phyloP scores from a whole-genome alignment of 768 basidiomycete species.

The Hypholoma sublateritium region DNA sequence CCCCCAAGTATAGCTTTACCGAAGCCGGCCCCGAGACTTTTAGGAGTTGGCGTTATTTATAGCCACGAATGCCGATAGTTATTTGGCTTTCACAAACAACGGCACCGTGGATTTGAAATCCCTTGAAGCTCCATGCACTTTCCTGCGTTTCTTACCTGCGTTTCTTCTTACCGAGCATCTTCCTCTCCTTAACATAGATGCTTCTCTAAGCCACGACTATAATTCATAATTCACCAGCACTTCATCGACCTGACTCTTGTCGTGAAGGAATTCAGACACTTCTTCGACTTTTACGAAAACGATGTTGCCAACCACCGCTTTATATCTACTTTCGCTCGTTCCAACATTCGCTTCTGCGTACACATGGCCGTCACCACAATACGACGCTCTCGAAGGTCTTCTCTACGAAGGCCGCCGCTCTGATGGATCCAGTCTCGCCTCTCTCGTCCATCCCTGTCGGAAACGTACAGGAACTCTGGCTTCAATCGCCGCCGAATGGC shows the following conservation, averaged over 20 bases:
- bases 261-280: neutral
- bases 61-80: neutral
- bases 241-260: neutral
- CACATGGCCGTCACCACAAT: slow-evolving; percentile 36
- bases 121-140: neutral
- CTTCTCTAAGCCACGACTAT: neutral
- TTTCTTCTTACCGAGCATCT: neutral
- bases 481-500: slow-evolving; percentile 34
- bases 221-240: neutral
- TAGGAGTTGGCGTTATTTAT: neutral
- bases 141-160: neutral
- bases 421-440: slow-evolving; percentile 31
- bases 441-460: slow-evolving; percentile 32
- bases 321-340: slow-evolving; percentile 21
- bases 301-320: slow-evolving; percentile 8
- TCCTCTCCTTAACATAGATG: slow-evolving; percentile 7
- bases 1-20: no score
- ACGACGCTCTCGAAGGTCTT: slow-evolving; percentile 33
- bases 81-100: slow-evolving; percentile 2
- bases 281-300: neutral
- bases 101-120: neutral
- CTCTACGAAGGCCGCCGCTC: slow-evolving; percentile 32
- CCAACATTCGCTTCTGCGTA: slow-evolving; percentile 22
- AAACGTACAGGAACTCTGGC: slow-evolving; percentile 28
- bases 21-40: neutral